Conservation (phyloP, 495 filamentous ascomycete species). For the Talaromyces borbonicus region DNA sequence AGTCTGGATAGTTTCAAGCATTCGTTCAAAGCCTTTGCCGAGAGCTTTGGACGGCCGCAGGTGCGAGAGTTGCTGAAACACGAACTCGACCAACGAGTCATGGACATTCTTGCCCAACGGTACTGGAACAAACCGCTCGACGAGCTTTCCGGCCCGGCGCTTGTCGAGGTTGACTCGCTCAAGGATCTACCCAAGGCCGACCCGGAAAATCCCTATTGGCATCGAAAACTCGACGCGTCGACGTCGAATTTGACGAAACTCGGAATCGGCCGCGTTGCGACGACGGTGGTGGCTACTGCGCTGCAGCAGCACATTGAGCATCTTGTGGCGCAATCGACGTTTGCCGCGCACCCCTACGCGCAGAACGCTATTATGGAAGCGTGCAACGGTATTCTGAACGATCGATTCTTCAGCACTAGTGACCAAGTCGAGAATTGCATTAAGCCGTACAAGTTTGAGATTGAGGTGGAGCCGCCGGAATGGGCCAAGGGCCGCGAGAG, state of each 20-base stretch:
- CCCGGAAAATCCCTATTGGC: slow-evolving; percentile 80
- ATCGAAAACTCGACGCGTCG: slow-evolving; percentile 86
- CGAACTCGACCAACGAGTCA: slow-evolving; percentile 86
- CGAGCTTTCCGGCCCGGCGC: slow-evolving; percentile 51
- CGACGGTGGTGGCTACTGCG: slow-evolving; percentile 75
- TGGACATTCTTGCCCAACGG: slow-evolving; percentile 86
- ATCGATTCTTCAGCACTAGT: slow-evolving; percentile 89
- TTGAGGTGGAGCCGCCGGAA: slow-evolving; percentile 83
- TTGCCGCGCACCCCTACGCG: slow-evolving; percentile 82
- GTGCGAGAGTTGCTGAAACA: slow-evolving; percentile 83
- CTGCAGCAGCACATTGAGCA: slow-evolving; percentile 79
- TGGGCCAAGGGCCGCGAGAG: slow-evolving; percentile 80
- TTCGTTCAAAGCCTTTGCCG: slow-evolving; percentile 86
- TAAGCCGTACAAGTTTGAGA: slow-evolving; percentile 97
- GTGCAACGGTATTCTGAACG: slow-evolving; percentile 76
- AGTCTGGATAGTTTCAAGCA: slow-evolving; percentile 96
- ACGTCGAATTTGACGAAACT: slow-evolving; percentile 84
- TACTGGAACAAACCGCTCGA: slow-evolving; percentile 98
- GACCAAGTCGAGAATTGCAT: slow-evolving; percentile 99
- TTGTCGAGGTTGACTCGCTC: slow-evolving; percentile 60
- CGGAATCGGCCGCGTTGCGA: slow-evolving; percentile 85
- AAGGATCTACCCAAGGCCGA: slow-evolving; percentile 72
- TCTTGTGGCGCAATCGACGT: slow-evolving; percentile 68
- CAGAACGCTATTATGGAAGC: slow-evolving; percentile 85
- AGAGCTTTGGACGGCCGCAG: slow-evolving; percentile 79